Percentiles rank a stretch among this genome's conserved stretches.
Conservation (phyloP, 2,329 filamentous ascomycete genomes). For the Colletotrichum sp. region DNA sequence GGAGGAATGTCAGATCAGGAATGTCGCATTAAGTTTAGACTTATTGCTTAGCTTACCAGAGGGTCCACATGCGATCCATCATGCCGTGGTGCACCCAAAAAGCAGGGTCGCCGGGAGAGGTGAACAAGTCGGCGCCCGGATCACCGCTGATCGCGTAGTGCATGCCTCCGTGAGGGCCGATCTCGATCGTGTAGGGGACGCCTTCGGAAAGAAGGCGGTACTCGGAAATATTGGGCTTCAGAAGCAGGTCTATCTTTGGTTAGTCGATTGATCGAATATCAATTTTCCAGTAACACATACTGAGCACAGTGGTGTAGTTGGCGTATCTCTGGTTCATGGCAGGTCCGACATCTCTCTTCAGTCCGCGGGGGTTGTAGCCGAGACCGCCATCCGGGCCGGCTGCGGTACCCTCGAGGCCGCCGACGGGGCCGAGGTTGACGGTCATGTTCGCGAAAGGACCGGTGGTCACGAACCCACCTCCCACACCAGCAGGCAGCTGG, state of each 20-base stretch:
- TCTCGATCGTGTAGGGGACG: constrained; percentile 28
- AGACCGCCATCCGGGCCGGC: constrained; percentile 30
- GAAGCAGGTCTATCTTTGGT: constrained; percentile 30
- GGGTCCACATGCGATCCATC: constrained; percentile 31
- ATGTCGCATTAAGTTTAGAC: not conserved
- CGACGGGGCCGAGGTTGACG: constrained; percentile 38
- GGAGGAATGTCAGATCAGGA: fast-evolving
- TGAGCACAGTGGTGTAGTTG: constrained; percentile 30
- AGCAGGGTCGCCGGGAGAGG: constrained; percentile 26
- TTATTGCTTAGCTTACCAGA: constrained; percentile 18
- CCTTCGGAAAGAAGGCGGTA: constrained; percentile 42
- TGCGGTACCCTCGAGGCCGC: constrained; percentile 21
- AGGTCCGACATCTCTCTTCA: constrained; percentile 33
- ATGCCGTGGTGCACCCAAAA: constrained; percentile 30
- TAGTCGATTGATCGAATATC: not conserved
- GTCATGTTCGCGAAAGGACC: constrained; percentile 48
- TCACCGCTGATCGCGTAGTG: constrained; percentile 37
- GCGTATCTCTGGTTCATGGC: constrained; percentile 34
- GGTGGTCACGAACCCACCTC: constrained; percentile 55
- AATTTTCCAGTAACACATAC: not conserved
- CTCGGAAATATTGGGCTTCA: constrained; percentile 29
- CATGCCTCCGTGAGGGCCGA: constrained; percentile 35
- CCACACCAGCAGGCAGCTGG: constrained; percentile 37
- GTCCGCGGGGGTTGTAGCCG: constrained; percentile 39
- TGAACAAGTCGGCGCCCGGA: constrained; percentile 35